Base-by-base conservation (phyloP, 345 rosid species). In the Populus pruinosa region DNA sequence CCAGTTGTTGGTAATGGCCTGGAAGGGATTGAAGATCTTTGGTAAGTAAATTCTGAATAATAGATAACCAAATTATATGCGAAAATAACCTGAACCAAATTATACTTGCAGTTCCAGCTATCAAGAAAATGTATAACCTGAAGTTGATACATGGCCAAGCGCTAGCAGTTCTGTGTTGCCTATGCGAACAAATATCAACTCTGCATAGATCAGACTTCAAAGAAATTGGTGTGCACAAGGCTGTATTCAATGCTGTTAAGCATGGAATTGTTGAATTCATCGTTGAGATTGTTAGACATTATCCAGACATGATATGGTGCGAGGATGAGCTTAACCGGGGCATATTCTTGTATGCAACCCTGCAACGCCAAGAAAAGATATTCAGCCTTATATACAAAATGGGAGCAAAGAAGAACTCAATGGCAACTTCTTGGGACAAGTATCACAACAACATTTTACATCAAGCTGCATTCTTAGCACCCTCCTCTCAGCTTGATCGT, bases 311-410 rank as follows among this genome's bases (percentile, higher is more conserved):
- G 1, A 67, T 89, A 29, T 90, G 97, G 97, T 82, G 81, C 38
- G 84, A 78, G 68, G 91, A 88, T 67, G 85, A 82, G 0, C 33
- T 23, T 13, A 62, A 86, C 0, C 83, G 90, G 31, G 87, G 86
- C 61, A 86, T 92, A 64, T 90, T 92, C 66, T 78, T 82, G 36
- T 85, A 82, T 21, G 97, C 97, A 47, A 81, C 89, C 1, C 76
- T 79, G 11, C 91, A 90, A 27, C 85, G 97, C 66, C 97, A 89
- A 67, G 97, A 92, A 72, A 92, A 89, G 78, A 87, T 92, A 53
- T 92, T 90, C 78, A 89, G 85, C 78, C 92, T 92, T 47, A 83
- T 92, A 25, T 88, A 90, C 79, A 79, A 77, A 63, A 83, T 88
- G 85, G 93, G 94, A 69, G 90, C 91, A 10, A 89, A 92, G 87